These are phyloP conservation scores for Candida labiduridarum DNA, from an alignment of 1,139 yeast species.

Conservation along the genomic window DNA sequence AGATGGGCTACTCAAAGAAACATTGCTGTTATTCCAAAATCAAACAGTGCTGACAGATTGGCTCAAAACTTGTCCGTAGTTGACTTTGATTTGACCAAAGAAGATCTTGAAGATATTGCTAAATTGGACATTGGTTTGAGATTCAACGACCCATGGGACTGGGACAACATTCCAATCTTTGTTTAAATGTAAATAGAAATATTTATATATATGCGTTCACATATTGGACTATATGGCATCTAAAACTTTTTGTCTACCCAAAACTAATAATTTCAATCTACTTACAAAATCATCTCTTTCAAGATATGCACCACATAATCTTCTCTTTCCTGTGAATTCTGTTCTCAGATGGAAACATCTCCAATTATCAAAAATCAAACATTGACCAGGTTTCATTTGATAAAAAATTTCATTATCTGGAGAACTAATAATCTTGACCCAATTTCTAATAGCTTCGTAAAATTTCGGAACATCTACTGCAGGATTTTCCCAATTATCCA, in stretches of 20 bases:
- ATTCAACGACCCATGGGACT: constrained; percentile 84
- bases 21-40: constrained; percentile 74
- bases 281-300: not conserved
- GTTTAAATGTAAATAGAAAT: constrained; percentile 17
- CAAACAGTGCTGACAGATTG: constrained; percentile 64
- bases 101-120: constrained; percentile 54
- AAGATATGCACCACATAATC: constrained; percentile 49
- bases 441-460: constrained; percentile 60
- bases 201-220: not conserved
- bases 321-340: constrained; percentile 67
- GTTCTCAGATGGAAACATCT: constrained; percentile 73
- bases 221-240: constrained; percentile 24
- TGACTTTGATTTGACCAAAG: constrained; percentile 54
- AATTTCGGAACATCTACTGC: constrained; percentile 57
- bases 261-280: constrained; percentile 27
- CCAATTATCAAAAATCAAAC: constrained; percentile 77
- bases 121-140: constrained; percentile 68
- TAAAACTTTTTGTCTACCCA: constrained; percentile 55
- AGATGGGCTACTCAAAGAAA: constrained; percentile 84
- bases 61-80: constrained; percentile 57
- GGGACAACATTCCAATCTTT: constrained; percentile 64
- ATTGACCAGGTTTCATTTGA: constrained; percentile 68
- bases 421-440: constrained; percentile 55
- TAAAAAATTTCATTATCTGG: constrained; percentile 56
- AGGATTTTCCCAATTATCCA: constrained; percentile 59